phyloP scores from a whole-genome alignment of 805 yeast species.

The Teunomyces funiuensis region DNA sequence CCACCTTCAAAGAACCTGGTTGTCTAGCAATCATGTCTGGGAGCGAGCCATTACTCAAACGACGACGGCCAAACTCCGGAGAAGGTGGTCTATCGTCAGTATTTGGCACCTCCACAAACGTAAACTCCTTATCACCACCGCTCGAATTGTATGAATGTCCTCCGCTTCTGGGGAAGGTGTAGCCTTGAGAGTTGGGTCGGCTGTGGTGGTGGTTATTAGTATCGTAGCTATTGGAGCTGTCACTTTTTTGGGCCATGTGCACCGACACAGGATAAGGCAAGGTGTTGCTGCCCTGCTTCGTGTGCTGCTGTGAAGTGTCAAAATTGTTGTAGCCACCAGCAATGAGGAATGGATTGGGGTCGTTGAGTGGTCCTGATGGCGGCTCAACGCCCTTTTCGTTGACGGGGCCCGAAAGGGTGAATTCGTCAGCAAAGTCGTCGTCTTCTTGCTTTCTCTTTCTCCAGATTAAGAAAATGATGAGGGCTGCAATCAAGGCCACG shows the following conservation, averaged over 20 bases:
- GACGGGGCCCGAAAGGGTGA: slow-evolving; percentile 29
- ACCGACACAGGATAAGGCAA: slow-evolving; percentile 2
- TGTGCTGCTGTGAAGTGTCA: slow-evolving; percentile 11
- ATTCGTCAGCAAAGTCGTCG: slow-evolving; percentile 33
- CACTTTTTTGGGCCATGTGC: slow-evolving; percentile 1
- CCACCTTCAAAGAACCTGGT: slow-evolving; percentile 52
- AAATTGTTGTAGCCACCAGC: slow-evolving; percentile 19
- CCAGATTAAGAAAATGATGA: slow-evolving; percentile 16
- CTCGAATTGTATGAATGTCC: slow-evolving; percentile 8
- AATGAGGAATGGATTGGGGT: slow-evolving; percentile 24
- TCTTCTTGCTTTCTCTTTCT: slow-evolving; percentile 13
- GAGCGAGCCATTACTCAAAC: slow-evolving; percentile 54
- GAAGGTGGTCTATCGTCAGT: slow-evolving; percentile 8
- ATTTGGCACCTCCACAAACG: slow-evolving; percentile 3
- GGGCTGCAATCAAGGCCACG: slow-evolving; percentile 26
- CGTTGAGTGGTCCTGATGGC: slow-evolving; percentile 6
- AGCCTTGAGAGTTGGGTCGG: slow-evolving; percentile 11
- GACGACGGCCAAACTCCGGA: slow-evolving; percentile 44
- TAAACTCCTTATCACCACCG: slow-evolving; percentile 12
- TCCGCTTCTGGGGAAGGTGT: slow-evolving; percentile 2
- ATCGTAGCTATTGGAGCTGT: slow-evolving; percentile 4
- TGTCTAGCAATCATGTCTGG: slow-evolving; percentile 49
- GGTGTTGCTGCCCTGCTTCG: neutral
- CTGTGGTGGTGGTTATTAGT: slow-evolving; percentile 10
- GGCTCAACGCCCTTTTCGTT: slow-evolving; percentile 16